Evolutionary conservation across 257 asterid genomes (phyloP).

Genomic region (Verbascum thapsus): DNA sequence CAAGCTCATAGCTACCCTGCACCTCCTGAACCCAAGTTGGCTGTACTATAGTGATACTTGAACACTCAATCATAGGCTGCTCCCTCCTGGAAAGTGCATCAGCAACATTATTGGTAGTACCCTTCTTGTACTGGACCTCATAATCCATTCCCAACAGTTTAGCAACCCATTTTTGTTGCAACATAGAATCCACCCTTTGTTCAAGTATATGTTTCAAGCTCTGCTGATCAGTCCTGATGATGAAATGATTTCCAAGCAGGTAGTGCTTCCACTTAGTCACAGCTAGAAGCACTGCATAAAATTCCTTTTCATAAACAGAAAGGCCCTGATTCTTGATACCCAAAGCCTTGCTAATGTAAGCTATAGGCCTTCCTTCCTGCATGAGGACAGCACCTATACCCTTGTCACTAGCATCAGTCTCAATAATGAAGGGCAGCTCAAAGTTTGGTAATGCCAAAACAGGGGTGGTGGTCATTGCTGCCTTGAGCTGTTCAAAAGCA

Average conservation of each 20-base stretch:
- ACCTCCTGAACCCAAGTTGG: not conserved
- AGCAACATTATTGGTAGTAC: not conserved
- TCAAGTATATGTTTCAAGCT: not conserved
- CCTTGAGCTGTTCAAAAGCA: not conserved
- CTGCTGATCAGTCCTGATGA: not conserved
- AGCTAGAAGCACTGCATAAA: not conserved
- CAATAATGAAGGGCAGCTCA: not conserved
- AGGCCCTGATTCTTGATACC: not conserved
- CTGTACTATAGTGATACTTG: not conserved
- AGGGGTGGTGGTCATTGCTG: not conserved
- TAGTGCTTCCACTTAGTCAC: not conserved
- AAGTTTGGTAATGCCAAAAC: not conserved
- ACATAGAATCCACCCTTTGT: not conserved
- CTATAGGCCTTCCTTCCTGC: not conserved
- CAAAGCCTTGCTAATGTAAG: not conserved
- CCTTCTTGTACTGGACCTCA: not conserved
- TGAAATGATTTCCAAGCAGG: not conserved
- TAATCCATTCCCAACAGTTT: not conserved
- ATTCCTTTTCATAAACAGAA: not conserved
- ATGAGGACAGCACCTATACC: not conserved
- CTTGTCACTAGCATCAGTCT: not conserved
- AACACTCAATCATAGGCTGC: too few species aligned
- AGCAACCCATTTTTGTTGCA: not conserved
- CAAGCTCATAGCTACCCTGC: not conserved
- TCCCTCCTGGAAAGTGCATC: not conserved